These are phyloP conservation scores for Cladosporium halotolerans DNA, from an alignment of 2,329 filamentous ascomycete genomes.

Conservation along the genomic window DNA sequence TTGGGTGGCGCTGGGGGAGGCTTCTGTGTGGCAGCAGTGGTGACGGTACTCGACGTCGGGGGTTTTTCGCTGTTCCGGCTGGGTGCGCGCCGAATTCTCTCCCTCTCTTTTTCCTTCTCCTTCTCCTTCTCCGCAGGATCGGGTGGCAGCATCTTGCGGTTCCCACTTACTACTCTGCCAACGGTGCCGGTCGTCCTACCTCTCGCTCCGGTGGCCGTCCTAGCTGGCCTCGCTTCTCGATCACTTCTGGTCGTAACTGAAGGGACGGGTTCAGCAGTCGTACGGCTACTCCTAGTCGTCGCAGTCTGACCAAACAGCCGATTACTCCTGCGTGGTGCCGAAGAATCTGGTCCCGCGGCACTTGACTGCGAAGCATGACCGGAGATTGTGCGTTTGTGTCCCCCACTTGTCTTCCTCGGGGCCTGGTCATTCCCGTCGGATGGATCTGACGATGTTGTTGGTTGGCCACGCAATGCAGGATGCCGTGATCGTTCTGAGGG, in stretches of 20 bases:
- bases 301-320: constrained; percentile 58
- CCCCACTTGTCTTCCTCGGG: constrained; percentile 14
- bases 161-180: constrained; percentile 82
- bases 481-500: constrained; percentile 24
- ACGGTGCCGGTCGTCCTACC: constrained; percentile 64
- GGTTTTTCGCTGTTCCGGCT: constrained; percentile 49
- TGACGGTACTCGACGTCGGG: constrained; percentile 13
- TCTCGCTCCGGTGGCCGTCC: constrained; percentile 61
- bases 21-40: constrained; percentile 5
- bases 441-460: constrained; percentile 35
- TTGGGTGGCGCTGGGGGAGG: neutral
- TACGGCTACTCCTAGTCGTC: constrained; percentile 55
- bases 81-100: constrained; percentile 47
- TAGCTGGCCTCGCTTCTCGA: constrained; percentile 42
- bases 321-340: constrained; percentile 41
- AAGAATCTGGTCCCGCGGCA: constrained; percentile 31
- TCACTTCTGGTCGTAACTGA: constrained; percentile 57
- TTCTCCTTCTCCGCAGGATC: constrained; percentile 54
- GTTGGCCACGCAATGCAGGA: constrained; percentile 35
- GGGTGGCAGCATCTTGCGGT: constrained; percentile 56
- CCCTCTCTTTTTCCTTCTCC: constrained; percentile 46
- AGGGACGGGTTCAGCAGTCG: constrained; percentile 43
- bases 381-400: constrained; percentile 87
- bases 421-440: constrained; percentile 22
- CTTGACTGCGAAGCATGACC: constrained; percentile 55